Evolutionary conservation across 129 eudicot species (phyloP).

Genomic region (Arctium minus): DNA sequence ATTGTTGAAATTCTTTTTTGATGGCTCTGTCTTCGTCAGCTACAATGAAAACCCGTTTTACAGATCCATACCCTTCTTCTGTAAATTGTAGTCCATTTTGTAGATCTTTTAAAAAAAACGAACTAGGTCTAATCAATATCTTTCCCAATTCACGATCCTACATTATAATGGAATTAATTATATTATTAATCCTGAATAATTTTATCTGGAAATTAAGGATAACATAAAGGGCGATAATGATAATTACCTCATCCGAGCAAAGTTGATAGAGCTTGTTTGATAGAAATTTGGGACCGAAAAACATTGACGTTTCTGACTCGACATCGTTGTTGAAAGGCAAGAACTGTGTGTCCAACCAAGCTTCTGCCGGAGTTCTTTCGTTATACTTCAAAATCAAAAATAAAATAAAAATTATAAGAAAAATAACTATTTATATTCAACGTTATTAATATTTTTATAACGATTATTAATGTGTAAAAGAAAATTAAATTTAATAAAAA

Average conservation of each 20-base stretch:
- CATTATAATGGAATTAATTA: background rate
- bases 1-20: constrained; percentile 31
- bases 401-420: background rate
- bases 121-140: constrained; percentile 40
- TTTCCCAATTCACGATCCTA: constrained; percentile 56
- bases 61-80: constrained; percentile 44
- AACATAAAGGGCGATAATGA: background rate
- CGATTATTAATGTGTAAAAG: background rate
- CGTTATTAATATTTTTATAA: background rate
- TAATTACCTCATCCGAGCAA: constrained; percentile 43
- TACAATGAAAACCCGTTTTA: constrained; percentile 38
- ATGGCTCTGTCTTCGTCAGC: constrained; percentile 43
- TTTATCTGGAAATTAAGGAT: background rate
- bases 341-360: constrained; percentile 46
- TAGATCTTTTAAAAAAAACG: constrained; percentile 36
- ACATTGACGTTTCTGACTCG: constrained; percentile 18
- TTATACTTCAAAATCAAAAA: constrained; percentile 20
- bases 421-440: background rate
- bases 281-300: constrained; percentile 46
- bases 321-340: constrained; percentile 21
- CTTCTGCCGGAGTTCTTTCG: constrained; percentile 26
- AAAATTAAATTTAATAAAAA: too few species aligned
- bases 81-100: constrained; percentile 18
- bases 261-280: constrained; percentile 47
- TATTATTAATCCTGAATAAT: background rate